Conservation (phyloP, 768 basidiomycete genomes). For the Crepidotus variabilis region DNA sequence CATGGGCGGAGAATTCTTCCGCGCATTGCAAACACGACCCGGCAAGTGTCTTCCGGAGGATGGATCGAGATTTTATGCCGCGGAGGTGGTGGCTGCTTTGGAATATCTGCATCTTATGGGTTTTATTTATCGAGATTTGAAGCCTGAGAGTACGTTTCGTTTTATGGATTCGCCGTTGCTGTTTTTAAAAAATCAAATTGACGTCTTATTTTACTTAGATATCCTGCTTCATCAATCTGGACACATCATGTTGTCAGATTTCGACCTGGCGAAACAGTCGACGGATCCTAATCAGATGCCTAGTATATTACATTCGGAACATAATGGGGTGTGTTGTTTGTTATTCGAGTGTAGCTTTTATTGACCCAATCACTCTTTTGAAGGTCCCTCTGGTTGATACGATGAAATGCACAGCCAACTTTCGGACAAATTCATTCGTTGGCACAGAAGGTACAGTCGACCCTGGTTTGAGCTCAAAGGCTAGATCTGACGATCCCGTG, state of each 20-base stretch:
- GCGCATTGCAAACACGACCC: conserved; percentile 91
- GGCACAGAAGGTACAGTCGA: conserved; percentile 85
- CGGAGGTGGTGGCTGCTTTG: conserved; percentile 95
- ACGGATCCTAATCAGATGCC: conserved; percentile 82
- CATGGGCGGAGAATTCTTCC: conserved; percentile 99
- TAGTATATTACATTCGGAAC: conserved; percentile 81
- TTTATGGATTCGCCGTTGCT: conserved; percentile 9
- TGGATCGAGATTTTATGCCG: conserved; percentile 94
- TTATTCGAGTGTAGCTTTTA: too few species aligned
- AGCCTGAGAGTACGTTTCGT: conserved; percentile 88
- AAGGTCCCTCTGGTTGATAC: conserved; percentile 95
- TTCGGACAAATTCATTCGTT: conserved; percentile 98
- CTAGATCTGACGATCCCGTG: conserved; percentile 15
- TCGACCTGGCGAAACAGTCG: conserved; percentile 97
- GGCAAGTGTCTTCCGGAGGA: conserved; percentile 98
- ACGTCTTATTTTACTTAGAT: conserved; percentile 47
- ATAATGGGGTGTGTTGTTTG: conserved; percentile 72
- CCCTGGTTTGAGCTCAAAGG: conserved; percentile 9
- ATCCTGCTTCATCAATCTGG: conserved; percentile 97
- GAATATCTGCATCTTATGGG: conserved; percentile 99
- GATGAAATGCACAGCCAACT: conserved; percentile 94
- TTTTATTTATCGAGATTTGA: conserved; percentile 98
- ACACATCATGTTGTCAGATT: conserved; percentile 99
- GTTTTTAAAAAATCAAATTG: background rate
- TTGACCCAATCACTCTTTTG: conserved; percentile 11